Evolutionary conservation across 257 asterid species (phyloP).

Genomic region (Echium plantagineum): DNA sequence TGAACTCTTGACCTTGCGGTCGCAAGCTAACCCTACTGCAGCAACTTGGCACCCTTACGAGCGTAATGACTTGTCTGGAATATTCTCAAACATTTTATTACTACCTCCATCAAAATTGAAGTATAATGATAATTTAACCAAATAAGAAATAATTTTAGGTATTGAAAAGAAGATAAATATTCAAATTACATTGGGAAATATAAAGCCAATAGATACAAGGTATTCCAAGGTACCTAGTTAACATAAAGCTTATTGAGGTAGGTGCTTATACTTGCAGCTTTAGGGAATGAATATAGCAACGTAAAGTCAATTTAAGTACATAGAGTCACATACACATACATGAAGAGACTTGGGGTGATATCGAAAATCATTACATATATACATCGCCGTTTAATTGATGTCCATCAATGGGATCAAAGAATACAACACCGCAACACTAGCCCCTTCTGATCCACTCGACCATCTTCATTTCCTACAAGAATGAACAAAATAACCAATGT

Average conservation of each 20-base stretch:
- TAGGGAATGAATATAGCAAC: not conserved
- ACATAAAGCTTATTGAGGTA: not conserved
- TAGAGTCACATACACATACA: conserved; percentile 2
- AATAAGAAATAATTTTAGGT: no score
- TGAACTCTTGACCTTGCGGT: no score
- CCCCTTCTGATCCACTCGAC: conserved; percentile 66
- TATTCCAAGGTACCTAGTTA: no score
- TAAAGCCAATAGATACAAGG: no score
- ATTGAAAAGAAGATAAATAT: no score
- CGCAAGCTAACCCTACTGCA: no score
- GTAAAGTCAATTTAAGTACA: not conserved
- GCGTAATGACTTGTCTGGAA: no score
- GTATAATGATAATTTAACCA: no score
- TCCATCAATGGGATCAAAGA: conserved; percentile 24
- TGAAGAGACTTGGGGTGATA: not conserved
- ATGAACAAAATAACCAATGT: not conserved
- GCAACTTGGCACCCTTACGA: no score
- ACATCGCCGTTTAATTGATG: conserved; percentile 11
- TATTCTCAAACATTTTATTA: no score
- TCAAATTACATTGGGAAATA: no score
- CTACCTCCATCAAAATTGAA: no score
- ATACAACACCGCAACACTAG: conserved; percentile 58
- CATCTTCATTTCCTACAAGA: conserved; percentile 58
- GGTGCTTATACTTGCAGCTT: not conserved
- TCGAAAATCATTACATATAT: conserved; percentile 10